phyloP scores from a whole-genome alignment of 306 rosid species.

The Alnus rubra region DNA sequence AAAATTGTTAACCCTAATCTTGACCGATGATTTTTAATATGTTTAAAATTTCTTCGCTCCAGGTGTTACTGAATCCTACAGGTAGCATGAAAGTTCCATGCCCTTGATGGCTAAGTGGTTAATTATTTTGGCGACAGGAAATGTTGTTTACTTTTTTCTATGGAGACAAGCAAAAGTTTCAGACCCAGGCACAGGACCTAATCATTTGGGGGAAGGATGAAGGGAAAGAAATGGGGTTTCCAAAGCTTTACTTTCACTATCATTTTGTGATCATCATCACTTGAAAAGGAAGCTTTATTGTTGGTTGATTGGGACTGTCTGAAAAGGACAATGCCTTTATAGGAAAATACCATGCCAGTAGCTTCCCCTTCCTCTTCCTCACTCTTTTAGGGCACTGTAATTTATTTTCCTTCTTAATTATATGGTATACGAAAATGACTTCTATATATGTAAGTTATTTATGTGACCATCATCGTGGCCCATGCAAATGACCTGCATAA shows the following conservation, averaged over 20 bases:
- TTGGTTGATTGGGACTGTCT: slow-evolving; percentile 45
- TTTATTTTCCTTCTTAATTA: neutral
- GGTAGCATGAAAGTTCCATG: slow-evolving; percentile 13
- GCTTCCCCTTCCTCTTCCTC: slow-evolving; percentile 20
- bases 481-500: neutral
- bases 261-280: slow-evolving; percentile 69
- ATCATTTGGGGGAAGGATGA: slow-evolving; percentile 68
- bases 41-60: neutral
- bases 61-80: neutral
- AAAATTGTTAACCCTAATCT: too few species aligned
- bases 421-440: neutral
- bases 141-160: slow-evolving; percentile 27
- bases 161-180: slow-evolving; percentile 37
- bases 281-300: slow-evolving; percentile 77
- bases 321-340: slow-evolving; percentile 51
- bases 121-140: slow-evolving; percentile 26
- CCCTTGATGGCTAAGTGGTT: slow-evolving; percentile 17
- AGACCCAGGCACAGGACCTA: slow-evolving; percentile 43
- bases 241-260: slow-evolving; percentile 63
- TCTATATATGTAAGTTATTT: neutral
- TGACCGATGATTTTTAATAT: neutral
- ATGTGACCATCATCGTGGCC: slow-evolving; percentile 13
- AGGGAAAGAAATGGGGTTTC: slow-evolving; percentile 47
- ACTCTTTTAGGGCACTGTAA: neutral
- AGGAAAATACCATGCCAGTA: slow-evolving; percentile 18